Percentiles rank a stretch among this genome's conserved stretches.
Conservation (phyloP, 345 rosid genomes). For the Ricinus communis region DNA sequence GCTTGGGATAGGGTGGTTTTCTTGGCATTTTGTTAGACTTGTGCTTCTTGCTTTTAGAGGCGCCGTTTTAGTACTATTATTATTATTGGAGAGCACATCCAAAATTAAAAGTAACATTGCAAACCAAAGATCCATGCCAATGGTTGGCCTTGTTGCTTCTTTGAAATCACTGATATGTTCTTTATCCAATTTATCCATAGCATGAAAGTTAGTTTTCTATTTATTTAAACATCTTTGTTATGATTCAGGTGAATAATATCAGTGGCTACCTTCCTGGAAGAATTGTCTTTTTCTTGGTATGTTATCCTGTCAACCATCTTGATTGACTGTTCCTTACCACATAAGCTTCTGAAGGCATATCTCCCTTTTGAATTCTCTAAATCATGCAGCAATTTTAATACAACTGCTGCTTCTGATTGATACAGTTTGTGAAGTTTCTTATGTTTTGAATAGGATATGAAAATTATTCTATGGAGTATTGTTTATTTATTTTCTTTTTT, state of each 20-base stretch:
- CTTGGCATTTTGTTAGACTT: no score
- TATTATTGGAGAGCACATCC: no score
- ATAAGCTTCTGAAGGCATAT: not conserved
- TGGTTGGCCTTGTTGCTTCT: not conserved
- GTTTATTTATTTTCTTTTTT: no score
- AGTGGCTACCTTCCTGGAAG: slow-evolving; percentile 99
- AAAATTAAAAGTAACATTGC: no score
- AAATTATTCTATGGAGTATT: no score
- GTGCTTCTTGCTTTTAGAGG: no score
- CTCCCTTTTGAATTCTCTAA: not conserved
- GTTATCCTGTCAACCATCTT: slow-evolving; percentile 17
- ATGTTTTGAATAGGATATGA: not conserved
- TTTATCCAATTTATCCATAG: not conserved
- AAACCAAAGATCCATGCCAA: not conserved
- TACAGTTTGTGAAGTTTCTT: not conserved
- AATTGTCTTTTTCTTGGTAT: slow-evolving; percentile 97
- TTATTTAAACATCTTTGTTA: not conserved
- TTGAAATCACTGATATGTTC: not conserved
- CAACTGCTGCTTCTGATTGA: not conserved
- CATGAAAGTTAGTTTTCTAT: slow-evolving; percentile 15
- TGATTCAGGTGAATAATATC: slow-evolving; percentile 86
- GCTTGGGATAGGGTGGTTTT: no score
- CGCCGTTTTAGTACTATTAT: no score
- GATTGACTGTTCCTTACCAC: not conserved
- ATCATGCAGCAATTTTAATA: not conserved